Base-by-base conservation (phyloP, 1,284 basidiomycete genomes). In the Malassezia pachydermatis region DNA sequence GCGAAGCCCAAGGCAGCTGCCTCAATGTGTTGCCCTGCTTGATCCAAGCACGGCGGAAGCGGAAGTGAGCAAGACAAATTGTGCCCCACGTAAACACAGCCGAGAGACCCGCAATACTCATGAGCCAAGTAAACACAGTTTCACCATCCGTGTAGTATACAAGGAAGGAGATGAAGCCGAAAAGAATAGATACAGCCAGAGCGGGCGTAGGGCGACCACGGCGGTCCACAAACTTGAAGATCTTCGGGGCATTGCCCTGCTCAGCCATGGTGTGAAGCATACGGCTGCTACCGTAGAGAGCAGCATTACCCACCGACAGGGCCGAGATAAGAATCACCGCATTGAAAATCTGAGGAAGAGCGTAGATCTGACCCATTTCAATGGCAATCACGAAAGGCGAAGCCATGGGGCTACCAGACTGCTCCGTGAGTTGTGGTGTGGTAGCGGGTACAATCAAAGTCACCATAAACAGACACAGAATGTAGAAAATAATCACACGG, bases 371-470 rank as follows among this genome's bases (percentile, higher is more conserved):
- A 10, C 76, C 76, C 17, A 60, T 59, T 46, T 62, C 57, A 46
- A 76, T 67, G 33, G 75, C 72, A 46, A 77, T 74, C 54, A 78
- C 76, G 63, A 78, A 77, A 8, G 77, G 77, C 4, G 74, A 76
- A 63, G 47, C 69, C 54, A 35, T 58, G 27, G 76, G 73, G 44
- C 75, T 73, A 28, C 65, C 39, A 16, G 25, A 35, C 3, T 29
- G 19, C 4, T 30, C 41, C 25, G 20, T 19, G 24, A 43, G 41
- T 4, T 19, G 28, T 11, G 63, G 62, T 29, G 56, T 28, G 10
- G 63, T 48, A 35, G 45, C 70, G 9, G 73, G 73, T 17, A 77
- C 66, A 29, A 75, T 67, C 13, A 77, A 80, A 52, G 86, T 85
- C 44, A 77, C 73, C 53, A 77, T 72, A 42, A 74, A 68, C 41